phyloP scores from a whole-genome alignment of 2,329 filamentous ascomycete genomes.

The Aspergillus novoparasiticus region DNA sequence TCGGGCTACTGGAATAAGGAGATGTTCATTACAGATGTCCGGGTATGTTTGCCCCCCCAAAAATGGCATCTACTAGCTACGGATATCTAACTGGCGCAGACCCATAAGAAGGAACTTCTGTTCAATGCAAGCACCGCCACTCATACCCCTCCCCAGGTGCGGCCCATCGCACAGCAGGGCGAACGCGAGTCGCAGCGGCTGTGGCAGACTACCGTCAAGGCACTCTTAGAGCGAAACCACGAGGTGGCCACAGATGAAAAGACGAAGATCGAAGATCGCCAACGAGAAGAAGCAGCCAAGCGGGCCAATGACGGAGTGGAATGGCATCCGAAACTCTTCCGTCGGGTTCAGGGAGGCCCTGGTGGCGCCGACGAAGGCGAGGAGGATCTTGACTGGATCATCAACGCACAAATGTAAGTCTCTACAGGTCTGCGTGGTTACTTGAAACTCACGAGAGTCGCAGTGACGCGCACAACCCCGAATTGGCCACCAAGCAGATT shows the following conservation, averaged over 20 bases:
- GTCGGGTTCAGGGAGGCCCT: conserved; percentile 69
- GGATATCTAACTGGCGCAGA: conserved; percentile 55
- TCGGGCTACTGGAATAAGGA: conserved; percentile 92
- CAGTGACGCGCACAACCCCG: conserved; percentile 66
- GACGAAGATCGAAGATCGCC: conserved; percentile 90
- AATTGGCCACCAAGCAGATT: conserved; percentile 78
- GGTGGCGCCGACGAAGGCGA: conserved; percentile 76
- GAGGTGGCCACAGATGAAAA: conserved; percentile 91
- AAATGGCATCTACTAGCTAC: neutral
- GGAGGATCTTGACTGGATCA: conserved; percentile 92
- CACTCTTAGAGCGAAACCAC: conserved; percentile 83
- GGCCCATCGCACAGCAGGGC: conserved; percentile 82
- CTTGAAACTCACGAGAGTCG: conserved; percentile 10
- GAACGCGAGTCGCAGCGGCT: conserved; percentile 87
- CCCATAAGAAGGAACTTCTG: conserved; percentile 82
- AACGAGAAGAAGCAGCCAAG: conserved; percentile 83
- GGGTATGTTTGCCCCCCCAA: conserved; percentile 36
- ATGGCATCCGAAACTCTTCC: conserved; percentile 87
- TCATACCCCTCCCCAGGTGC: conserved; percentile 70
- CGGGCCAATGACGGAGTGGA: conserved; percentile 77
- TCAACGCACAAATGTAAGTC: conserved; percentile 79
- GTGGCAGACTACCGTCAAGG: conserved; percentile 79
- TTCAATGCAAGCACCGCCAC: conserved; percentile 83
- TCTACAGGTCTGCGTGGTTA: neutral
- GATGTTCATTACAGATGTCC: conserved; percentile 88